Conservation (phyloP, 2,329 filamentous ascomycete species). For the Blastomyces parvus region DNA sequence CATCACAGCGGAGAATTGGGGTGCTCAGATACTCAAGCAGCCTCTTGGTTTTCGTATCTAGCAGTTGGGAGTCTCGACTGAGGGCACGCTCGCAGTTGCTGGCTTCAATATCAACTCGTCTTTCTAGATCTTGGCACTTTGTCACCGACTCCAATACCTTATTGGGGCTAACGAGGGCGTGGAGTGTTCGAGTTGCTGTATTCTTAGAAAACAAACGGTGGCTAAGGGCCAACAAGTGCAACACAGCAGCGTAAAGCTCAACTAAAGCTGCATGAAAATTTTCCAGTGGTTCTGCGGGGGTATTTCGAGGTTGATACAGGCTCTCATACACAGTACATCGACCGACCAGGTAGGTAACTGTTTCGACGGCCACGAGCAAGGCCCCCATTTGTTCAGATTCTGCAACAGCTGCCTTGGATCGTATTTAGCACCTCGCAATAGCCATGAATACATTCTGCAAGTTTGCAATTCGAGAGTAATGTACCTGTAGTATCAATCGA, state of each 20-base stretch:
- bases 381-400: constrained; percentile 17
- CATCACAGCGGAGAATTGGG: constrained; percentile 8
- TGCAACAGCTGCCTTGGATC: not conserved
- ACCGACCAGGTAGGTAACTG: constrained; percentile 12
- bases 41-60: not conserved
- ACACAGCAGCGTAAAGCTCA: not conserved
- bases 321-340: constrained; percentile 16
- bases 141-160: constrained; percentile 9
- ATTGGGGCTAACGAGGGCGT: constrained; percentile 12
- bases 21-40: not conserved
- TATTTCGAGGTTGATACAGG: constrained; percentile 9
- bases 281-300: constrained; percentile 6
- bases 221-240: constrained; percentile 7
- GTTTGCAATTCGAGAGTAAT: not conserved
- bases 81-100: constrained; percentile 10
- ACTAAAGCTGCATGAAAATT: not conserved
- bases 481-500: constrained; percentile 24
- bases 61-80: not conserved
- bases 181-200: constrained; percentile 9
- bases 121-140: constrained; percentile 9
- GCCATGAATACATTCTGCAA: not conserved
- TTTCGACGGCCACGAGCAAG: constrained; percentile 14
- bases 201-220: constrained; percentile 4
- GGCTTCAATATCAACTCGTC: constrained; percentile 10
- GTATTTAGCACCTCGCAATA: not conserved